Evolutionary conservation across 2,329 filamentous ascomycete species (phyloP).

Genomic region (Cryphonectria japonica): DNA sequence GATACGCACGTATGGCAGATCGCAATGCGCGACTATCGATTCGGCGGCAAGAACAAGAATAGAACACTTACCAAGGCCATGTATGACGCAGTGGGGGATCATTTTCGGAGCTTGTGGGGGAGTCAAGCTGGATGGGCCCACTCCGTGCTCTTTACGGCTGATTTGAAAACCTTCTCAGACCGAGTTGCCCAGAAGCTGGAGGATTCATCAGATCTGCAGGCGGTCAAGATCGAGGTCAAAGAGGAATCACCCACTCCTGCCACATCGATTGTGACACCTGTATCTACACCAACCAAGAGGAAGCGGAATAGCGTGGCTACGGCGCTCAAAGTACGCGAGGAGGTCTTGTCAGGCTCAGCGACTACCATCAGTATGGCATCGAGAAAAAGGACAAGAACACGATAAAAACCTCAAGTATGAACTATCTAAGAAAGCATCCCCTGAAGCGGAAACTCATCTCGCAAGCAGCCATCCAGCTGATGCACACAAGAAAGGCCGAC

Average conservation of each 20-base stretch:
- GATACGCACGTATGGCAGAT: conserved; percentile 99
- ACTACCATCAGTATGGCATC: neutral
- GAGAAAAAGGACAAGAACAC: conserved; percentile 11
- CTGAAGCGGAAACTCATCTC: neutral
- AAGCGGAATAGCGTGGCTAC: conserved; percentile 30
- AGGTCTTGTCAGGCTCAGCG: neutral
- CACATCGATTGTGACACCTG: conserved; percentile 11
- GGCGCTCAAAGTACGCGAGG: conserved; percentile 29
- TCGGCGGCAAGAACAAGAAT: conserved; percentile 73
- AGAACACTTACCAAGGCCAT: conserved; percentile 87
- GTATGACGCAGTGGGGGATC: conserved; percentile 87
- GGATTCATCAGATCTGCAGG: conserved; percentile 16
- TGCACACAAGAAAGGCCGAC: neutral
- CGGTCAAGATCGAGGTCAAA: conserved; percentile 37
- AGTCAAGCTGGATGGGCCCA: conserved; percentile 96
- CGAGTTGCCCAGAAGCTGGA: conserved; percentile 43
- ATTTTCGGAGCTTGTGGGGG: conserved; percentile 90
- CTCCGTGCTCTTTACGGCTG: conserved; percentile 93
- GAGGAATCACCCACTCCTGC: conserved; percentile 29
- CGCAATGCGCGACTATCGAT: conserved; percentile 92
- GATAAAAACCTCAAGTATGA: neutral
- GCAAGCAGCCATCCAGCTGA: neutral
- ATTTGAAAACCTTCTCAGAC: conserved; percentile 83
- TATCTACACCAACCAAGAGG: conserved; percentile 7
- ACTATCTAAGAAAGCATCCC: neutral